phyloP scores from a whole-genome alignment of 2,329 filamentous ascomycete species.

The Aureobasidium musti region DNA sequence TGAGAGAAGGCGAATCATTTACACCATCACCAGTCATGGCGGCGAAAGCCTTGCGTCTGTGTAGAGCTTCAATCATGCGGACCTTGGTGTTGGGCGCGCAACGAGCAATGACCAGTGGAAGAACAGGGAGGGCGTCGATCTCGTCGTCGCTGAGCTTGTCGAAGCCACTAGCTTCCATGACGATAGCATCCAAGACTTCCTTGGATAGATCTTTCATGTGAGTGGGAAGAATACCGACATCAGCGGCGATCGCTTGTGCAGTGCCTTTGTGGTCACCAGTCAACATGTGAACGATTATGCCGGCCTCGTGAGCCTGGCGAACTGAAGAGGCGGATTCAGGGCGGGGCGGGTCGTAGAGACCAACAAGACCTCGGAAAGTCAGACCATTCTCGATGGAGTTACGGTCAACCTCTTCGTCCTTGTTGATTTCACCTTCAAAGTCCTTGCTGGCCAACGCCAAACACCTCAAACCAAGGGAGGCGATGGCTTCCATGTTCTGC shows the following conservation, averaged over 20 bases:
- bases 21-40: slow-evolving; percentile 90
- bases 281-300: slow-evolving; percentile 80
- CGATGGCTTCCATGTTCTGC: slow-evolving; percentile 67
- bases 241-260: slow-evolving; percentile 72
- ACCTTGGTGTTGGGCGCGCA: slow-evolving; percentile 86
- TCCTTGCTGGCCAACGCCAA: slow-evolving; percentile 62
- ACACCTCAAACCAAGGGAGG: slow-evolving; percentile 66
- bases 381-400: slow-evolving; percentile 66
- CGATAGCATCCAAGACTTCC: slow-evolving; percentile 66
- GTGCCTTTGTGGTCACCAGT: slow-evolving; percentile 81
- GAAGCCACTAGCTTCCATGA: slow-evolving; percentile 64
- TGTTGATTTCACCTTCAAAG: slow-evolving; percentile 45
- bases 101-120: slow-evolving; percentile 79
- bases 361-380: slow-evolving; percentile 75
- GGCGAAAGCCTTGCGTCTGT: slow-evolving; percentile 72
- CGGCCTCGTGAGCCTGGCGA: slow-evolving; percentile 67
- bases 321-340: slow-evolving; percentile 75
- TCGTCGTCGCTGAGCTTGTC: slow-evolving; percentile 71
- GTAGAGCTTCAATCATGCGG: slow-evolving; percentile 85
- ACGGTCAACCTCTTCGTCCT: slow-evolving; percentile 55
- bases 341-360: slow-evolving; percentile 84
- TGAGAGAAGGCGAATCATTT: slow-evolving; percentile 81
- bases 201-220: slow-evolving; percentile 62
- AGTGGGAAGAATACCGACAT: slow-evolving; percentile 74
- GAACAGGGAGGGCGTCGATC: slow-evolving; percentile 70